Conservation (phyloP, 2,329 filamentous ascomycete genomes). For the Claviceps paspali region DNA sequence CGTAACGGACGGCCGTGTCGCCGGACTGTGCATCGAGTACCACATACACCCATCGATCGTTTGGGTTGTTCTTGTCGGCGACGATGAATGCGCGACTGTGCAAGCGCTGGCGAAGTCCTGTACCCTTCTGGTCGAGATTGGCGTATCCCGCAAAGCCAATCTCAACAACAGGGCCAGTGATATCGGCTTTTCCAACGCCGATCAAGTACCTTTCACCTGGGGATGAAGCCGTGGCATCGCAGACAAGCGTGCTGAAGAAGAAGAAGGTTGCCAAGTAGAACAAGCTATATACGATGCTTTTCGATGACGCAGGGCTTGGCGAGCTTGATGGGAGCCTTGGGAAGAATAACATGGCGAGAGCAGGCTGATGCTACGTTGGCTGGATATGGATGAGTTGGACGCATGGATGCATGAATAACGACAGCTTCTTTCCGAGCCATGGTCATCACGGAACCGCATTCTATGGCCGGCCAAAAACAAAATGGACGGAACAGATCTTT, state of each 20-base stretch:
- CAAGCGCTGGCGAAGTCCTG: constrained; percentile 71
- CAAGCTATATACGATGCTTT: constrained; percentile 5
- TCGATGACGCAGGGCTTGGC: background rate
- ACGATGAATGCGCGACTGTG: constrained; percentile 86
- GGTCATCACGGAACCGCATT: too few relatives aligned
- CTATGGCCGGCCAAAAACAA: too few relatives aligned
- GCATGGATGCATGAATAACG: too few relatives aligned
- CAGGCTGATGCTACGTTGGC: too few relatives aligned
- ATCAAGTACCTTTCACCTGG: constrained; percentile 32
- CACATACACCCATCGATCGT: constrained; percentile 70
- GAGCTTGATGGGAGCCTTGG: too few relatives aligned
- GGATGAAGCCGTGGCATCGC: background rate
- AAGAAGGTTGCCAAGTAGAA: constrained; percentile 1
- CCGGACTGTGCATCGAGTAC: constrained; percentile 78
- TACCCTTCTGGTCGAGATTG: constrained; percentile 65
- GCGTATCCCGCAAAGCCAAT: constrained; percentile 89
- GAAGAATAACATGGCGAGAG: background rate
- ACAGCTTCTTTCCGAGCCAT: too few relatives aligned
- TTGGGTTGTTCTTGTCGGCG: constrained; percentile 47
- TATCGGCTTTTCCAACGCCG: constrained; percentile 42
- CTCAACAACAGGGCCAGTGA: constrained; percentile 67
- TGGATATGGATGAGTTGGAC: too few relatives aligned
- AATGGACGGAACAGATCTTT: too few relatives aligned
- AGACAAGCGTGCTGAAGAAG: constrained; percentile 1
- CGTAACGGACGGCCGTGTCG: constrained; percentile 75